A percentile compares a stretch with the other conserved stretches of the same genome.
These are phyloP conservation scores for Saccharomyces hybrid DNA, from an alignment of 1,139 yeast genomes.

Conservation along the genomic window DNA sequence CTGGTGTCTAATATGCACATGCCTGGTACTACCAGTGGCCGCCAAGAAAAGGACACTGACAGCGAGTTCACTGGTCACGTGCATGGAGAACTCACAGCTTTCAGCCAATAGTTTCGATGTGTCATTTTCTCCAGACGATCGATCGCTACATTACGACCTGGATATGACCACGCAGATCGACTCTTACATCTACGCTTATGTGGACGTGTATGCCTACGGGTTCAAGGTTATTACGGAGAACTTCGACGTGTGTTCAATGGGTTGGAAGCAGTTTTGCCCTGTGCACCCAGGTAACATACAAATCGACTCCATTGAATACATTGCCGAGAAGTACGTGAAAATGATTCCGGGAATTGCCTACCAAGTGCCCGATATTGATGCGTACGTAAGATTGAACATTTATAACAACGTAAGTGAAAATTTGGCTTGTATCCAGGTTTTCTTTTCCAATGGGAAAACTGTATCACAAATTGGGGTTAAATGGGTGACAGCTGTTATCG, in stretches of 20 bases:
- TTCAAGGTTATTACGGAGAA: constrained; percentile 49
- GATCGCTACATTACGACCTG: constrained; percentile 52
- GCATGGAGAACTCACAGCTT: constrained; percentile 61
- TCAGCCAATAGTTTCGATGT: constrained; percentile 63
- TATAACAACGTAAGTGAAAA: constrained; percentile 34
- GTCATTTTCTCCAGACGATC: constrained; percentile 57
- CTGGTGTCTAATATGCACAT: constrained; percentile 26
- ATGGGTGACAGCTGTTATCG: constrained; percentile 79
- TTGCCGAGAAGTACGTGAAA: constrained; percentile 40
- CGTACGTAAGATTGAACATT: constrained; percentile 50
- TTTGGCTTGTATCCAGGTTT: constrained; percentile 62
- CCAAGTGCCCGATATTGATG: constrained; percentile 72
- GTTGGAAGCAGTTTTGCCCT: constrained; percentile 79
- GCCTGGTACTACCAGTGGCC: constrained; percentile 6
- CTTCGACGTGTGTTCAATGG: constrained; percentile 48
- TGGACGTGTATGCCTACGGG: constrained; percentile 71
- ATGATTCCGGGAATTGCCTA: constrained; percentile 67
- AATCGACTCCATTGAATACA: constrained; percentile 56
- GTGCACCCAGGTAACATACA: constrained; percentile 63
- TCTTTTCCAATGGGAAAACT: constrained; percentile 65
- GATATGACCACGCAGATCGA: constrained; percentile 56
- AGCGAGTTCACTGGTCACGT: constrained; percentile 65
- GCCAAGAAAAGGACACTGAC: constrained; percentile 37
- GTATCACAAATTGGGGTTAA: constrained; percentile 70
- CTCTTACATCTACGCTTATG: constrained; percentile 50